These are phyloP conservation scores for Pseudonitzschia multiseries DNA, from an alignment of 108 stramenopile genomes.

Conservation along the genomic window DNA sequence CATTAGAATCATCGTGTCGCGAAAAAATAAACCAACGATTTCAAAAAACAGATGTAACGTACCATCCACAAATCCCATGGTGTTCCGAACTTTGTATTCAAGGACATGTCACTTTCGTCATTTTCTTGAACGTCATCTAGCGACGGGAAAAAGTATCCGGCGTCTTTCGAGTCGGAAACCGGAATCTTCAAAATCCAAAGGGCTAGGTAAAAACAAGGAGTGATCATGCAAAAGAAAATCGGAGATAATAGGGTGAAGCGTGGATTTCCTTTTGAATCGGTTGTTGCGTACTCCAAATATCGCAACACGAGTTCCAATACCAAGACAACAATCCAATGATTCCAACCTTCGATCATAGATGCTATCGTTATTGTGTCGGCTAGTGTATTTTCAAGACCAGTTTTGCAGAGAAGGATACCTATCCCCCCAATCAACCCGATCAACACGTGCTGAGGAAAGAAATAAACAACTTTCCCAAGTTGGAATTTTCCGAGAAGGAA, in stretches of 20 bases:
- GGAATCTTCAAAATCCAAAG: conserved; percentile 35
- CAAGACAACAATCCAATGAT: conserved; percentile 50
- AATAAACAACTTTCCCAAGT: conserved; percentile 73
- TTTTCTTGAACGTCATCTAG: conserved; percentile 4
- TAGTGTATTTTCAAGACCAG: conserved; percentile 71
- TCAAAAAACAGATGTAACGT: background rate
- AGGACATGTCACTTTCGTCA: conserved; percentile 8
- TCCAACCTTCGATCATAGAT: conserved; percentile 31
- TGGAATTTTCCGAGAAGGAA: conserved; percentile 63
- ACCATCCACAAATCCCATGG: conserved; percentile 44
- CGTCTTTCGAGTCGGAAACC: conserved; percentile 36
- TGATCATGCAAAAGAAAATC: conserved; percentile 74
- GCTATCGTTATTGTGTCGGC: conserved; percentile 34
- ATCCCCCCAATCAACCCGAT: conserved; percentile 88
- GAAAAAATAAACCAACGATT: background rate
- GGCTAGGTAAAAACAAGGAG: conserved; percentile 70
- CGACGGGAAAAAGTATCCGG: conserved; percentile 72
- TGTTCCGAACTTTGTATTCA: conserved; percentile 9
- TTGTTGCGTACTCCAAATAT: conserved; percentile 34
- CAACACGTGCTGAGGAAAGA: conserved; percentile 80
- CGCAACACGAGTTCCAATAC: conserved; percentile 62
- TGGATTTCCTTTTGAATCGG: conserved; percentile 44
- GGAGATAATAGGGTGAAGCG: conserved; percentile 72
- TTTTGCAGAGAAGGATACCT: conserved; percentile 71
- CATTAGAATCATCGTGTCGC: background rate